Percentiles rank a stretch among this genome's conserved stretches.
Conservation (phyloP, 2,329 filamentous ascomycete species). For the Hysterium pulicare region DNA sequence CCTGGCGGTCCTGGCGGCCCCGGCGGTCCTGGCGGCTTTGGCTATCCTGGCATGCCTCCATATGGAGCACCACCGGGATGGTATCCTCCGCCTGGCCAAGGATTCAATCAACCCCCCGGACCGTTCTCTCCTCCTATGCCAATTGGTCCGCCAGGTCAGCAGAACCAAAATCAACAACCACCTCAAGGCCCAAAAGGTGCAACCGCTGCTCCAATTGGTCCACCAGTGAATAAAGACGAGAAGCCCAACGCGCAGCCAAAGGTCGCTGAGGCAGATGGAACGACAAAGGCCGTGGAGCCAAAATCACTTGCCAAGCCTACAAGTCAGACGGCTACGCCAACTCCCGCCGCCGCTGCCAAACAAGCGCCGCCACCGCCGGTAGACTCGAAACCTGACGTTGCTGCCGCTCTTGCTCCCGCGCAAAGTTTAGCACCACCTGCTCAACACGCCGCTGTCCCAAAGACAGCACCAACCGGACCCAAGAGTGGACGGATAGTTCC, state of each 20-base stretch:
- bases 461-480: conserved; percentile 40
- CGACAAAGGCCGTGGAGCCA: conserved; percentile 51
- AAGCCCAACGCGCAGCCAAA: conserved; percentile 28
- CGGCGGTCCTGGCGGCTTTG: conserved; percentile 42
- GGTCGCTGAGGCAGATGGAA: conserved; percentile 45
- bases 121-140: conserved; percentile 61
- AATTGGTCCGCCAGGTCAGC: conserved; percentile 53
- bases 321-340: conserved; percentile 19
- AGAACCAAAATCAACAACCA: conserved; percentile 35
- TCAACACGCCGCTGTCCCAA: conserved; percentile 30
- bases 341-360: conserved; percentile 43
- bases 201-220: conserved; percentile 22
- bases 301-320: conserved; percentile 48
- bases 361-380: conserved; percentile 61
- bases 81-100: conserved; percentile 72
- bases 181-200: conserved; percentile 37
- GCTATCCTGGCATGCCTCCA: conserved; percentile 64
- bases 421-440: conserved; percentile 34
- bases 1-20: conserved; percentile 35
- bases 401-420: conserved; percentile 55
- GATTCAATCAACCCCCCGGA: conserved; percentile 67
- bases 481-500: conserved; percentile 58
- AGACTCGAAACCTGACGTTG: conserved; percentile 64
- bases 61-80: conserved; percentile 60
- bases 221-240: conserved; percentile 25